These are phyloP conservation scores for Rhododendron simsii DNA, from an alignment of 148 eudicot genomes.

Conservation along the genomic window DNA sequence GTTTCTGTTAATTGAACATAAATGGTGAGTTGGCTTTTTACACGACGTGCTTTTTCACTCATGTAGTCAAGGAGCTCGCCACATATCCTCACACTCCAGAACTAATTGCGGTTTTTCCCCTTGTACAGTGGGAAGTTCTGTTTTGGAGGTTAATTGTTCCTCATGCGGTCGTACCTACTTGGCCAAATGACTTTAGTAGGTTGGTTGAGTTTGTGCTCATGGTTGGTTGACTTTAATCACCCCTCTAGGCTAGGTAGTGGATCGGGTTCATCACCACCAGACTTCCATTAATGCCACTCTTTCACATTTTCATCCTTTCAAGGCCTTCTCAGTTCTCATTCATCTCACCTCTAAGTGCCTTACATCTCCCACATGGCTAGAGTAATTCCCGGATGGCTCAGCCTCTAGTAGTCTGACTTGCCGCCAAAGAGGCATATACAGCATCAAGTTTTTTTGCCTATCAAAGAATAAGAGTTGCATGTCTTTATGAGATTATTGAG, in stretches of 20 bases:
- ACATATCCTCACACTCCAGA: not conserved
- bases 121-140: not conserved
- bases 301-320: slow-evolving; percentile 36
- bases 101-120: not conserved
- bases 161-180: not conserved
- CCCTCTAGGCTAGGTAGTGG: not conserved
- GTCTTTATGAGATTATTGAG: not conserved
- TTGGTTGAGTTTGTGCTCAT: not conserved
- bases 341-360: not conserved
- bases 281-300: slow-evolving; percentile 29
- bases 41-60: not conserved
- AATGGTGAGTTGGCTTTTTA: not conserved
- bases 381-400: not conserved
- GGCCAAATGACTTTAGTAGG: not conserved
- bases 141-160: not conserved
- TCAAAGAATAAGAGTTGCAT: not conserved
- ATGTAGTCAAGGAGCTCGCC: not conserved
- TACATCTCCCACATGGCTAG: not conserved
- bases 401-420: not conserved
- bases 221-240: not conserved
- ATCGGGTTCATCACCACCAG: not conserved
- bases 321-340: not conserved
- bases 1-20: not conserved
- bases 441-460: not conserved
- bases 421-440: not conserved